These are phyloP conservation scores for Nowakowskiella sp. DNA, from an alignment of 192 early-diverging fungal genomes.

Conservation along the genomic window DNA sequence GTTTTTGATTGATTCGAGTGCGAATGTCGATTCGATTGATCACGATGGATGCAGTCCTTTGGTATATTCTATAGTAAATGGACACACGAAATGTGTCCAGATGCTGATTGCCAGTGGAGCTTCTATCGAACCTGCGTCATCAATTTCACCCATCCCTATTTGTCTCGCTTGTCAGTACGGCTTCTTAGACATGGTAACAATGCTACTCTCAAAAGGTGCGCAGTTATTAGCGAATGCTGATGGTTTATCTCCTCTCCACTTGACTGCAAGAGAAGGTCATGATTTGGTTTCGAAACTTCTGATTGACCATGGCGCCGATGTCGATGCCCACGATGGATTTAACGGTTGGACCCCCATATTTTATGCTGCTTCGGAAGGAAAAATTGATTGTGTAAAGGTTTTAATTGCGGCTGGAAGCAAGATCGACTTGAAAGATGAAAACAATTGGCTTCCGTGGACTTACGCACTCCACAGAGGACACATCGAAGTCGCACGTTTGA, in stretches of 20 bases:
- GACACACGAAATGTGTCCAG: conserved; percentile 66
- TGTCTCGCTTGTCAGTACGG: conserved; percentile 90
- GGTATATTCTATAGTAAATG: conserved; percentile 78
- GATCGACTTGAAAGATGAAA: conserved; percentile 72
- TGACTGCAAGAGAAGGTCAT: conserved; percentile 80
- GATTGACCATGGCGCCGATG: conserved; percentile 60
- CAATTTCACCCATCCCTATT: conserved; percentile 63
- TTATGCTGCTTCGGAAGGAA: conserved; percentile 86
- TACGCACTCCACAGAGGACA: conserved; percentile 63
- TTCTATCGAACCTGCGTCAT: conserved; percentile 48
- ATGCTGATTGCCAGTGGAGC: conserved; percentile 63
- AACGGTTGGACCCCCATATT: conserved; percentile 97
- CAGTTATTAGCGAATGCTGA: conserved; percentile 67
- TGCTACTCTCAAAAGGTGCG: conserved; percentile 70
- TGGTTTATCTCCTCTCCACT: conserved; percentile 81
- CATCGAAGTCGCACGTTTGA: conserved; percentile 27
- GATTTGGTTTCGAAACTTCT: conserved; percentile 61
- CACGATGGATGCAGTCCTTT: conserved; percentile 86
- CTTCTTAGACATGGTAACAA: conserved; percentile 71
- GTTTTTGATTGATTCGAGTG: conserved; percentile 23
- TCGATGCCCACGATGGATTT: conserved; percentile 82
- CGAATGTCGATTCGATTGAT: conserved; percentile 58
- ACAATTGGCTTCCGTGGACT: conserved; percentile 71
- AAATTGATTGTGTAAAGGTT: conserved; percentile 68
- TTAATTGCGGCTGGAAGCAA: conserved; percentile 71